Evolutionary conservation across 257 asterid species (phyloP).

Genomic region (Cynanchum wilfordii): DNA sequence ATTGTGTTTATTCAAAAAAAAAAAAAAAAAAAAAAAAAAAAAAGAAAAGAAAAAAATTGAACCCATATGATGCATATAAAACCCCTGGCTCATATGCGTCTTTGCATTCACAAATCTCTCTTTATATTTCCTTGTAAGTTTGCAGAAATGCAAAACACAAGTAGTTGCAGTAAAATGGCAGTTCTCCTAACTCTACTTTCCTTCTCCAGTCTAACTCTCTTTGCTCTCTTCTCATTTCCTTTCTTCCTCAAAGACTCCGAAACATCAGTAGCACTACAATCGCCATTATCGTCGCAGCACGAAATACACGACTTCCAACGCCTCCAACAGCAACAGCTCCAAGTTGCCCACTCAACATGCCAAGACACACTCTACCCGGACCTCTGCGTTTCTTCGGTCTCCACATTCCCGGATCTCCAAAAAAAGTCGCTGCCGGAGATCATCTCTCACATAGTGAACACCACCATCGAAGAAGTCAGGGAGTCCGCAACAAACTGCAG

Average conservation of each 20-base stretch:
- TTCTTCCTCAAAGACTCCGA: conserved; percentile 9
- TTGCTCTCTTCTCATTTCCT: conserved; percentile 30
- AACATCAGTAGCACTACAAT: background rate
- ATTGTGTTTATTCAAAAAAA: too few species aligned
- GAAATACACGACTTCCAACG: conserved; percentile 41
- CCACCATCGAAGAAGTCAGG: conserved; percentile 53
- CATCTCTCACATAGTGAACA: conserved; percentile 59
- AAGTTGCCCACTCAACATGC: conserved; percentile 53
- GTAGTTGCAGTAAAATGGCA: too few species aligned
- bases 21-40: too few species aligned
- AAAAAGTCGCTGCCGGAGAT: conserved; percentile 58
- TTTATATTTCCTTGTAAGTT: background rate
- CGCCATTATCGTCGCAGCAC: conserved; percentile 1
- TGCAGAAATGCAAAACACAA: background rate
- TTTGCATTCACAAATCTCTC: background rate
- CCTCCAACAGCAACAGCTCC: conserved; percentile 42
- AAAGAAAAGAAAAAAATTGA: background rate
- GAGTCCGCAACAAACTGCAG: conserved; percentile 48
- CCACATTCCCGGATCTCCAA: conserved; percentile 54
- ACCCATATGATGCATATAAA: background rate
- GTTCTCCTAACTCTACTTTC: conserved; percentile 27
- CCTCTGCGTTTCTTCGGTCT: conserved; percentile 68
- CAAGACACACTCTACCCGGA: conserved; percentile 61
- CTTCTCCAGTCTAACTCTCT: conserved; percentile 16
- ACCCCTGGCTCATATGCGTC: background rate